A percentile compares a stretch with the other conserved stretches of the same genome.
These are phyloP conservation scores for Pichia californica DNA, from an alignment of 805 yeast genomes.

Conservation along the genomic window DNA sequence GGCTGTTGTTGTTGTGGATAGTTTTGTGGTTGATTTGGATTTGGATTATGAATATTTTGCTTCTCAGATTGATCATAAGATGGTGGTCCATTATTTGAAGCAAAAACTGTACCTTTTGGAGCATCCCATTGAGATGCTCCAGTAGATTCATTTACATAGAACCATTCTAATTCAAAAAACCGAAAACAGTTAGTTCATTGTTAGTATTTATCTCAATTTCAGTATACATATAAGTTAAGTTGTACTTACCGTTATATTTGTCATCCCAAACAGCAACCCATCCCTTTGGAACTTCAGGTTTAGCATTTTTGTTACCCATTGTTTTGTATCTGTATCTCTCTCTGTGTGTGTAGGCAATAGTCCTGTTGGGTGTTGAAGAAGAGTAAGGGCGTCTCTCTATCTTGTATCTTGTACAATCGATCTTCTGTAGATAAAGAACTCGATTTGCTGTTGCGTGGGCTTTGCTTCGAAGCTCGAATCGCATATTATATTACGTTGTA, in stretches of 20 bases:
- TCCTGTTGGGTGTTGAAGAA: neutral
- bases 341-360: no score
- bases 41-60: no score
- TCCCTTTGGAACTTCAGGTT: slow-evolving; percentile 31
- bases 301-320: slow-evolving; percentile 23
- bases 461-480: no score
- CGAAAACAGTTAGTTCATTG: neutral
- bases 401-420: no score
- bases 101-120: slow-evolving; percentile 54
- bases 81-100: slow-evolving; percentile 34
- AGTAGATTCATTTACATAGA: slow-evolving; percentile 67
- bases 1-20: slow-evolving; percentile 10
- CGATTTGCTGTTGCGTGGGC: neutral
- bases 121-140: slow-evolving; percentile 89
- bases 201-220: slow-evolving; percentile 1
- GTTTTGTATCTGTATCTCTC: neutral
- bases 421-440: no score
- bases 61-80: slow-evolving; percentile 10
- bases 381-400: no score
- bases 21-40: slow-evolving; percentile 4
- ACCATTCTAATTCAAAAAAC: slow-evolving; percentile 44
- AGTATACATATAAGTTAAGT: neutral
- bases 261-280: slow-evolving; percentile 74
- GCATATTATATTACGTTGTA: no score
- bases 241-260: slow-evolving; percentile 38